These are phyloP conservation scores for Cladorrhinum sp. DNA, from an alignment of 2,329 filamentous ascomycete species.

Conservation along the genomic window DNA sequence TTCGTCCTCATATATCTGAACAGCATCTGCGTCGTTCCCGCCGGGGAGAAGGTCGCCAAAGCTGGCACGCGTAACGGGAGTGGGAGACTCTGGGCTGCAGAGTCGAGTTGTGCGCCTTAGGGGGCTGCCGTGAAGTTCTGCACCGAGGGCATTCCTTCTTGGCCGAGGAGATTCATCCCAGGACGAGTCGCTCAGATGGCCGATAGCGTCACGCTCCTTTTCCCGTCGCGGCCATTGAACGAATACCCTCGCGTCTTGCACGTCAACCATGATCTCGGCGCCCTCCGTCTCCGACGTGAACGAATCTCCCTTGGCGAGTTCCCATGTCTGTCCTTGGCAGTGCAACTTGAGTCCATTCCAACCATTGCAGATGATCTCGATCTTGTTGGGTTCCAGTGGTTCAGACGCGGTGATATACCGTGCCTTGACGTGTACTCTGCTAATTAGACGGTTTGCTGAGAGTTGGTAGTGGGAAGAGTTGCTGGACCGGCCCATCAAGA, in stretches of 20 bases:
- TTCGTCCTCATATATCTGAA: constrained; percentile 73
- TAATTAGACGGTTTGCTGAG: constrained; percentile 87
- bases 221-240: constrained; percentile 76
- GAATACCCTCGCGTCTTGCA: constrained; percentile 87
- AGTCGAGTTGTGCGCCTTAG: constrained; percentile 57
- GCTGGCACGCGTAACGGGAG: constrained; percentile 42
- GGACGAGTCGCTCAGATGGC: constrained; percentile 61
- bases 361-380: constrained; percentile 87
- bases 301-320: constrained; percentile 80
- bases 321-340: constrained; percentile 83
- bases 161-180: constrained; percentile 64
- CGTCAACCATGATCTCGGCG: constrained; percentile 90
- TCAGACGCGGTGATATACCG: constrained; percentile 70
- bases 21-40: constrained; percentile 39
- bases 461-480: constrained; percentile 95
- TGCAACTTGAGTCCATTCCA: constrained; percentile 96
- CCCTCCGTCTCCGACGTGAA: constrained; percentile 88
- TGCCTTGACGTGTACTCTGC: constrained; percentile 87
- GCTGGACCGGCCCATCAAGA: constrained; percentile 89
- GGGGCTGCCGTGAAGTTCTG: constrained; percentile 58
- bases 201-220: constrained; percentile 40
- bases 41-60: constrained; percentile 45
- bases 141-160: constrained; percentile 25
- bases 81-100: constrained; percentile 71
- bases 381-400: constrained; percentile 67